Base-by-base conservation (phyloP, 169 alveolate genomes). In the Eimeria praecox region DNA sequence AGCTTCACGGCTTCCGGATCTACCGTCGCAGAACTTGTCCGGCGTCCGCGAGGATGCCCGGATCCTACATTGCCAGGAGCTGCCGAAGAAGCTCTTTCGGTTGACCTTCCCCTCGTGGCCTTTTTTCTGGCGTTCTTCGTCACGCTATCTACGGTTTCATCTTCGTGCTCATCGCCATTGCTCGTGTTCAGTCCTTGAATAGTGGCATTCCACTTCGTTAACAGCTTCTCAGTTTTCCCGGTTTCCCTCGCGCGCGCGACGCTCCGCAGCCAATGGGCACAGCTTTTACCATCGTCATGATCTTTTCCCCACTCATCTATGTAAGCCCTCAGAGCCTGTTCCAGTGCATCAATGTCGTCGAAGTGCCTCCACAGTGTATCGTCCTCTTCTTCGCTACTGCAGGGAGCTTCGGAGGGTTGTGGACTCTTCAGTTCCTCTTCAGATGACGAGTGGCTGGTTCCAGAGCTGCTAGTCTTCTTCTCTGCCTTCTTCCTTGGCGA, bases 301-400 rank as follows among this genome's bases (percentile, higher is more conserved):
- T 87, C 94, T 71, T 87, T 30, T n/a, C 94, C 94, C 94, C 94
- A 87, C 52, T 87, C 83, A 24, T 87, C 83, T 87, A 87, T 38
- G 64, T 87, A 87, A 9, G 94, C 83, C 9, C 54, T 87, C 64
- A 87, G 85, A 20, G 94, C 94, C 35, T 54, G 44, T 42, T 87
- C 94, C 66, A 87, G 83, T 40, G 35, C 83, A 59, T 87, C 94
- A 40, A 87, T 87, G 52, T 64, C 82, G 14, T 87, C 94, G 94
- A 87, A 87, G 69, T 40, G 78, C 94, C 94, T 87, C 94, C 94
- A 87, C 16, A 33, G 27, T 18, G 64, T 20, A 52, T 40, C 42
- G 40, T 24, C 54, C 78, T 86, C 85, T n/a, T 87, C 94, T 40
- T 40, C 83, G 62, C 64, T 87, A 40, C 77, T 52, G 22, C 40